Percentiles rank a stretch among this genome's conserved stretches.
These are phyloP conservation scores for Astrothelium macrocarpum DNA, from an alignment of 495 filamentous ascomycete species.

Conservation along the genomic window DNA sequence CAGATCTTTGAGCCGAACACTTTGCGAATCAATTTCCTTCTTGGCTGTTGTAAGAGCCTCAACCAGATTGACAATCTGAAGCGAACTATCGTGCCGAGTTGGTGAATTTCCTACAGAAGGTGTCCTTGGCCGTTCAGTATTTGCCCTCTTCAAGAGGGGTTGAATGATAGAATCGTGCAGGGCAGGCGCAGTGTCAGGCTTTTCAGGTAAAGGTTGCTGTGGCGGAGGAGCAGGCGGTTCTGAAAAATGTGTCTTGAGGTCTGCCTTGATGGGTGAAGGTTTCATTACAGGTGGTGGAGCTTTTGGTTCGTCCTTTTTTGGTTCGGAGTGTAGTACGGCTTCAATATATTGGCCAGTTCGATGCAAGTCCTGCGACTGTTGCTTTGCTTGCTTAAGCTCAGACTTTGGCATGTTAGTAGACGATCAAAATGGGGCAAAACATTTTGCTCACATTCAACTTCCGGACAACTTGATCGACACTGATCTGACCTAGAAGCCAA, in stretches of 20 bases:
- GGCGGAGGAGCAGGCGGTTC: conserved; percentile 88
- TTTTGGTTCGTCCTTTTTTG: conserved; percentile 49
- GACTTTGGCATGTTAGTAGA: conserved; percentile 41
- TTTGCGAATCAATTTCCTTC: conserved; percentile 73
- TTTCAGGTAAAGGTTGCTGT: conserved; percentile 82
- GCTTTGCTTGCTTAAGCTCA: conserved; percentile 78
- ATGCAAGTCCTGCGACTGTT: conserved; percentile 75
- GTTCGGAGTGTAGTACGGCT: conserved; percentile 51
- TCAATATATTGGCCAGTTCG: conserved; percentile 74
- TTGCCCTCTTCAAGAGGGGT: conserved; percentile 57
- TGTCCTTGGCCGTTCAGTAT: conserved; percentile 63
- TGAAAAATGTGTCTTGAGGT: conserved; percentile 64
- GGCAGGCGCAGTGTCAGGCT: conserved; percentile 57
- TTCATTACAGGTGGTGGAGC: conserved; percentile 14
- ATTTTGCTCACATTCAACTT: conserved; percentile 66
- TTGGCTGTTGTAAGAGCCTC: conserved; percentile 72
- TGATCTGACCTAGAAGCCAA: conserved; percentile 78
- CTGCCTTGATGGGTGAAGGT: conserved; percentile 32
- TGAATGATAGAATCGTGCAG: conserved; percentile 38
- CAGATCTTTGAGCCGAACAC: conserved; percentile 65
- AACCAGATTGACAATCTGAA: conserved; percentile 68
- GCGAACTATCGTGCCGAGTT: conserved; percentile 40
- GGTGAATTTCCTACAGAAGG: conserved; percentile 44
- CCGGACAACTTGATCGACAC: conserved; percentile 91
- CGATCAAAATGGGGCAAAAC: conserved; percentile 14